A percentile compares a stretch with the other conserved stretches of the same genome.
phyloP scores from a whole-genome alignment of 2,329 filamentous ascomycete genomes.

The Botrytis fabae region DNA sequence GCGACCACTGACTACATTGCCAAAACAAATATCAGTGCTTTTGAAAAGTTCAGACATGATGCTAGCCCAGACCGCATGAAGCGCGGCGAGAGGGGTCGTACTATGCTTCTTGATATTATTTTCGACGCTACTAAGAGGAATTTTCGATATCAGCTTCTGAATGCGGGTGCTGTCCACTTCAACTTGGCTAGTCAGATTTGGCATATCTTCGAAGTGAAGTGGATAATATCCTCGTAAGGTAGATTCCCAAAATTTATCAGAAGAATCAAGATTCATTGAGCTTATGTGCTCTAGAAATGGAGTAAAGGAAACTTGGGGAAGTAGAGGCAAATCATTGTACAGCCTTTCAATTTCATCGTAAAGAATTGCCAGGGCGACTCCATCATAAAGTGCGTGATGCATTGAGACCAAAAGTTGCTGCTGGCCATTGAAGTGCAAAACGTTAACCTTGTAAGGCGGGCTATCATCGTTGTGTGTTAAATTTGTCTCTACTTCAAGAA shows the following conservation, averaged over 20 bases:
- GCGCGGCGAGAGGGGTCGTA: constrained; percentile 63
- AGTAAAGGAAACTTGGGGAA: constrained; percentile 55
- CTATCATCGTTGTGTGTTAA: constrained; percentile 22
- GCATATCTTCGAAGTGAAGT: constrained; percentile 17
- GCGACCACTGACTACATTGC: constrained; percentile 80
- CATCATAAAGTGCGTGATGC: constrained; percentile 89
- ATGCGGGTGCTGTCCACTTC: constrained; percentile 20
- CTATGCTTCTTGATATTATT: constrained; percentile 52
- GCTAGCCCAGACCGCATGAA: constrained; percentile 72
- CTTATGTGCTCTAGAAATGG: constrained; percentile 63
- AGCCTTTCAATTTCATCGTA: constrained; percentile 68
- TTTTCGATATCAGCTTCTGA: constrained; percentile 23
- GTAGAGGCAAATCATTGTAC: constrained; percentile 51
- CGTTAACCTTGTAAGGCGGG: constrained; percentile 36
- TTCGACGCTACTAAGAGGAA: constrained; percentile 45
- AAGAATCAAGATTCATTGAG: constrained; percentile 47
- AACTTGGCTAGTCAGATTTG: not conserved
- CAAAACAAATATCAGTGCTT: constrained; percentile 74
- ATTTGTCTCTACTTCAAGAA: not conserved
- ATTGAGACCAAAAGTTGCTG: constrained; percentile 37
- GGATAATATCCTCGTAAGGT: constrained; percentile 56
- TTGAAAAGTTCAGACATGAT: constrained; percentile 58
- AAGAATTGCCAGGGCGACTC: constrained; percentile 69
- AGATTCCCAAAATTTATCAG: constrained; percentile 65
- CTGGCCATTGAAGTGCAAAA: constrained; percentile 19